phyloP scores from a whole-genome alignment of 495 filamentous ascomycete species.

The Neurospora sublineolata region DNA sequence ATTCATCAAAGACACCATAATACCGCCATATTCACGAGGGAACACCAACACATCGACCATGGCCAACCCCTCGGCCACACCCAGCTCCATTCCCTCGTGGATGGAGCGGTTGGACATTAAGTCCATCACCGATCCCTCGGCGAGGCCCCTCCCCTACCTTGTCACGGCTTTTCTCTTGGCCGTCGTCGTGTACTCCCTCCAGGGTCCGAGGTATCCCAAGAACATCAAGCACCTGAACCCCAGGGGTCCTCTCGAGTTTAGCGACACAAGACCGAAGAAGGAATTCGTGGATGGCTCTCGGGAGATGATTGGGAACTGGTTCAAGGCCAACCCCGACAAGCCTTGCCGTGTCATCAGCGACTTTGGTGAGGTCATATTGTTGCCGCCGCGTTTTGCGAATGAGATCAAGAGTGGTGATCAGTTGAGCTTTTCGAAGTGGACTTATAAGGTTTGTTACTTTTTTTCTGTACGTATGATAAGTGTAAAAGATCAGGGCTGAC shows the following conservation, averaged over 20 bases:
- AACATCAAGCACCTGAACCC: slow-evolving; percentile 11
- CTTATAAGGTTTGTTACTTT: slow-evolving; percentile 21
- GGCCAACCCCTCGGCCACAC: not conserved
- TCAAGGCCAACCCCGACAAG: slow-evolving; percentile 9
- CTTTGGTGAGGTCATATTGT: slow-evolving; percentile 21
- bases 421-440: slow-evolving; percentile 25
- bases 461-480: not conserved
- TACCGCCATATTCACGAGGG: not conserved
- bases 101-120: not conserved
- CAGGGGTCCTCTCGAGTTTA: slow-evolving; percentile 3
- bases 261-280: slow-evolving; percentile 8
- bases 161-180: not conserved
- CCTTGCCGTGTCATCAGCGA: slow-evolving; percentile 19
- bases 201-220: not conserved
- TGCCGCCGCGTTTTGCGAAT: slow-evolving; percentile 35
- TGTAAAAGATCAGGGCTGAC: not conserved
- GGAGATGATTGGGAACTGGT: slow-evolving; percentile 8
- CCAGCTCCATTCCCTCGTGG: not conserved
- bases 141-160: slow-evolving; percentile 2
- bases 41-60: not conserved
- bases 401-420: slow-evolving; percentile 36
- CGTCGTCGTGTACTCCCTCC: not conserved
- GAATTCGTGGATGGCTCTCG: slow-evolving; percentile 1
- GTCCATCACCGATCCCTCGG: not conserved
- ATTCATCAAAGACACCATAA: not conserved